A percentile compares a stretch with the other conserved stretches of the same genome.
phyloP scores from a whole-genome alignment of 306 rosid species.

The Quercus agrifolia region DNA sequence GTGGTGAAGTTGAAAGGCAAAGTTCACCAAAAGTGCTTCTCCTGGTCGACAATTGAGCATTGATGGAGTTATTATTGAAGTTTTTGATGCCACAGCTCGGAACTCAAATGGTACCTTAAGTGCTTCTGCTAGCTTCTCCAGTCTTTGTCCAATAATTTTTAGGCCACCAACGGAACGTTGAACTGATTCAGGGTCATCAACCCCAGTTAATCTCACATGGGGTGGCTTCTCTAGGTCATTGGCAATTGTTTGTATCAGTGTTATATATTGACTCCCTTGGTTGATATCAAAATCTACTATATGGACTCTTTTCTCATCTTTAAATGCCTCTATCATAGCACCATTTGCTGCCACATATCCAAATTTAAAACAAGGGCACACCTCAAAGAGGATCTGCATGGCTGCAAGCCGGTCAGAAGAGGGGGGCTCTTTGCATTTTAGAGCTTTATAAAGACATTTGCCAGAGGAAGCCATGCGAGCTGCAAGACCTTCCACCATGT shows the following conservation, averaged over 20 bases:
- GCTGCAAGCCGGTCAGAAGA: slow-evolving; percentile 91
- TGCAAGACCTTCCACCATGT: slow-evolving; percentile 97
- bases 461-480: slow-evolving; percentile 85
- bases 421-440: slow-evolving; percentile 95
- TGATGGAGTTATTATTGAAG: slow-evolving; percentile 63
- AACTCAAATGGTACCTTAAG: slow-evolving; percentile 70
- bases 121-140: slow-evolving; percentile 72
- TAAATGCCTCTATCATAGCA: slow-evolving; percentile 75
- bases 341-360: slow-evolving; percentile 87
- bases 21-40: slow-evolving; percentile 84
- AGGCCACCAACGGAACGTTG: slow-evolving; percentile 90
- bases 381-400: slow-evolving; percentile 93
- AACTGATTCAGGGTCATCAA: slow-evolving; percentile 91
- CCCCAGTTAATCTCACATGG: slow-evolving; percentile 72
- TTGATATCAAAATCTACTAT: slow-evolving; percentile 84
- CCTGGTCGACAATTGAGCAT: slow-evolving; percentile 69
- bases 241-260: slow-evolving; percentile 72
- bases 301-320: slow-evolving; percentile 67
- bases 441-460: slow-evolving; percentile 63
- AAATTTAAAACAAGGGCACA: slow-evolving; percentile 94
- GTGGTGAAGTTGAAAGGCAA: slow-evolving; percentile 96
- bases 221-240: slow-evolving; percentile 52
- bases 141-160: slow-evolving; percentile 77
- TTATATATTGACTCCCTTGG: slow-evolving; percentile 91
- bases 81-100: slow-evolving; percentile 67